Evolutionary conservation across 495 filamentous ascomycete genomes (phyloP), one percentile per base, ranked within the genome.

Genomic region (Penicillium goetzii): DNA sequence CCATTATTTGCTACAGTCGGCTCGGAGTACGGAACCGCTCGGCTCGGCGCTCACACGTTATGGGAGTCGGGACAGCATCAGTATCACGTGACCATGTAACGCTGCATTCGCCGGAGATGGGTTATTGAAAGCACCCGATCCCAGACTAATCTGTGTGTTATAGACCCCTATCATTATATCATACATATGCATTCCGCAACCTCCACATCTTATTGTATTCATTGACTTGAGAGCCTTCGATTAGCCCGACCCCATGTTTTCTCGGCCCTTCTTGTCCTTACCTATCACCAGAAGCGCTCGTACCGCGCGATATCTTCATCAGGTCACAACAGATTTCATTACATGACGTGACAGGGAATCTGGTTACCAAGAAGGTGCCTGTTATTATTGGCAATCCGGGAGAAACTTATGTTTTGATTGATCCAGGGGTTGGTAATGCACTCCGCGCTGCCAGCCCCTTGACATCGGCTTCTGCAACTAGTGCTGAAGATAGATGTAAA

Each of bases 321-420:
- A 32, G 9, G 61, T 72, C 56, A 74, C 70, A 47, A 64, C 70
- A 43, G 68, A 76, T 54, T 72, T 76, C 60, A 66, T 71, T 32
- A 62, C 36, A 70, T 64, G 69, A 72, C 32, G 19, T 53, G 34
- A 68, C 49, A n/a, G 68, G 75, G 73, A 68, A 68, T 57, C 56
- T 68, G 54, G 61, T 69, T 49, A 61, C 67, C 10, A 67, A 33
- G 17, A 71, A 72, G 56, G 69, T 75, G 34, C 64, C 72, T 54
- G 30, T 74, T 54, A 67, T 72, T 55, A 25, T 78, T 59, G 72
- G 73, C 14, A 50, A 73, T 57, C 65, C 70, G 19, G 73, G 66
- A 58, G 68, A 72, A 66, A 53, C 65, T 33, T 76, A 71, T 68
- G 66, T 74, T 58, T 63, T 73, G 58, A 70, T 78, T 65, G 62